Evolutionary conservation across 2,329 filamentous ascomycete genomes (phyloP), one percentile per base, ranked within the genome.

Genomic region (Cladobotryum protrusum): DNA sequence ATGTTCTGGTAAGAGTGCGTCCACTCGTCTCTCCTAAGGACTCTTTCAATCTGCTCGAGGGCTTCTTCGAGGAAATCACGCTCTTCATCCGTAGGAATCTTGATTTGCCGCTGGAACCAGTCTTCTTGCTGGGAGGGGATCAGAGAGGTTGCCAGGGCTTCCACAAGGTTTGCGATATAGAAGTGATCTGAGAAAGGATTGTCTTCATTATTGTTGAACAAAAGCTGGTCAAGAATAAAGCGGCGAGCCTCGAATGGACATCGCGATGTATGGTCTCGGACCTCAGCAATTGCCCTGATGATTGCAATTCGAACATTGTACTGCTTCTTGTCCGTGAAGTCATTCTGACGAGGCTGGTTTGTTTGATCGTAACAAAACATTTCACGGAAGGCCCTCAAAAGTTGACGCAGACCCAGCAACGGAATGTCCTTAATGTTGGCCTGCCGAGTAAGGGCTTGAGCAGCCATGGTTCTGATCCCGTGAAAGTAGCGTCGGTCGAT

Each of bases 401-500:
- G 78, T 66, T 97, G 92, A 48, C 81, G 85, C 53, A 92, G 74
- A 2, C 93, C 92, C 35, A 95, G 81, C 77, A 86, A 88, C 47
- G 86, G 78, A 14, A 71, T 63, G 48, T 85, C 81, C 50, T 85
- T 78, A 47, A 75, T 72, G 19, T 79, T 84, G 36, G 87, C 86
- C 63, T 95, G 89, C 47, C 82, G 83, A 7, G 88, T 82, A 33
- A 99, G 73, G 43, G 86, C 85, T 47, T 86, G 76, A 1, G 89
- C 88, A 7, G 93, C 93, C 75, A 93, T 85, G 4, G 84, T 84
- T 18, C 93, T 85, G 58, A 99, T 92, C 8, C 91, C 92, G 64
- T 96, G 85, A 63, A 93, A 99, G 67, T 99, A 99, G 36, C 93
- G 84, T 43, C 79, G 79, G 66, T 99, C 93, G 76, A 96, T 87